Conservation (phyloP, 1,139 yeast genomes). For the Yarrowia galli region DNA sequence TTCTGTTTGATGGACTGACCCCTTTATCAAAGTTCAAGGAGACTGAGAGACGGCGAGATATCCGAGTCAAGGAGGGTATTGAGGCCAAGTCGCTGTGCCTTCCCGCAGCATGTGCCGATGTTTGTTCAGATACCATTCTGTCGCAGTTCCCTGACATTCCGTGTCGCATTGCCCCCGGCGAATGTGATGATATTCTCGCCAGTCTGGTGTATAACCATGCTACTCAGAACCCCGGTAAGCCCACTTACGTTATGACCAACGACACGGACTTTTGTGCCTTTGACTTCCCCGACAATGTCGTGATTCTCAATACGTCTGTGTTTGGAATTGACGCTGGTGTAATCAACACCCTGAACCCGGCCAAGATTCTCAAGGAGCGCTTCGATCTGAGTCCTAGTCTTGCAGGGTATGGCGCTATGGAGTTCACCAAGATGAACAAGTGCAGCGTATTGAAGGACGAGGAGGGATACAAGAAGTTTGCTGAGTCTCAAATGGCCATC, state of each 20-base stretch:
- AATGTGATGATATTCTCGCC: constrained; percentile 27
- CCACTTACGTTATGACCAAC: constrained; percentile 30
- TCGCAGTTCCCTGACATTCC: constrained; percentile 16
- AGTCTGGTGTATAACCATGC: constrained; percentile 31
- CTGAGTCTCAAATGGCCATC: constrained; percentile 17
- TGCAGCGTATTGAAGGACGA: background rate
- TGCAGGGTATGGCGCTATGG: constrained; percentile 28
- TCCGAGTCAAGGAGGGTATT: constrained; percentile 7
- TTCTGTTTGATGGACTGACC: constrained; percentile 24
- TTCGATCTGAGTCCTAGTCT: constrained; percentile 1
- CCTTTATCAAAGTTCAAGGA: constrained; percentile 21
- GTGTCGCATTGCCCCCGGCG: constrained; percentile 22
- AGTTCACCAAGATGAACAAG: constrained; percentile 24
- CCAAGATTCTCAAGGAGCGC: background rate
- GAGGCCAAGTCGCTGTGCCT: constrained; percentile 5
- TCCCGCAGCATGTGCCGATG: constrained; percentile 21
- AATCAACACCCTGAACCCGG: constrained; percentile 14
- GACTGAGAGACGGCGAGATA: constrained; percentile 14
- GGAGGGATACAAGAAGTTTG: constrained; percentile 5
- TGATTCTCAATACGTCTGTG: constrained; percentile 20
- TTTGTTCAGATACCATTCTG: constrained; percentile 18
- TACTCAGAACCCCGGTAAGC: background rate
- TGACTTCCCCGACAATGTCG: constrained; percentile 25
- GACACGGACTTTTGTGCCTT: constrained; percentile 29
- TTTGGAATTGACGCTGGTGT: constrained; percentile 30